Percentiles rank a stretch among this genome's conserved stretches.
Conservation (phyloP, 129 eudicot genomes). For the Flaveria sonorensis region DNA sequence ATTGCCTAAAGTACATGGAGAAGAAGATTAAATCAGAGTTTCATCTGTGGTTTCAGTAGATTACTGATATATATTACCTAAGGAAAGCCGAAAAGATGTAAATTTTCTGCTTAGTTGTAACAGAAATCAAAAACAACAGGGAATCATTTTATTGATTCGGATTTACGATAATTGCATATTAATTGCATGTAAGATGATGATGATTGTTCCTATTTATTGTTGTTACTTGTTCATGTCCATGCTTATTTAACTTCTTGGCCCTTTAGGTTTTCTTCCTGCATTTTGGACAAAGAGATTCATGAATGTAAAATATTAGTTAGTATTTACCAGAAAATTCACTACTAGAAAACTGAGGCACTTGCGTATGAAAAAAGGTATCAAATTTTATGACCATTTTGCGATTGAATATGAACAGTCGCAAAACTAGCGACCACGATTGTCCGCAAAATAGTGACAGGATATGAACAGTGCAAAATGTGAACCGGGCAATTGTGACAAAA, state of each 20-base stretch:
- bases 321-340: background rate
- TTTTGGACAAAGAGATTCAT: slow-evolving; percentile 18
- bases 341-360: too few relatives aligned
- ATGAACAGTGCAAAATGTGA: too few relatives aligned
- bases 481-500: too few relatives aligned
- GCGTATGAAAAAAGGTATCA: too few relatives aligned
- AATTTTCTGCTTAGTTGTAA: slow-evolving; percentile 15
- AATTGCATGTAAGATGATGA: slow-evolving; percentile 22
- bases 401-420: too few relatives aligned
- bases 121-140: slow-evolving; percentile 10
- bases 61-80: slow-evolving; percentile 13
- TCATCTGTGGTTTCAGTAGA: slow-evolving; percentile 16
- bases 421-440: too few relatives aligned
- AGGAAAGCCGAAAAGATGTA: slow-evolving; percentile 9
- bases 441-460: too few relatives aligned
- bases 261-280: slow-evolving; percentile 42
- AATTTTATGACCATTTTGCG: too few relatives aligned
- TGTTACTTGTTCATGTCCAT: slow-evolving; percentile 28
- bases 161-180: slow-evolving; percentile 6
- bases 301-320: slow-evolving; percentile 16
- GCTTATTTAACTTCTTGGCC: slow-evolving; percentile 15
- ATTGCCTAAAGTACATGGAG: background rate
- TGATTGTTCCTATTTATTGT: slow-evolving; percentile 35
- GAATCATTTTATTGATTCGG: slow-evolving; percentile 29
- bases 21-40: slow-evolving; percentile 11